These are phyloP conservation scores for Hanseniaspora mollemarum DNA, from an alignment of 805 yeast genomes.

Conservation along the genomic window DNA sequence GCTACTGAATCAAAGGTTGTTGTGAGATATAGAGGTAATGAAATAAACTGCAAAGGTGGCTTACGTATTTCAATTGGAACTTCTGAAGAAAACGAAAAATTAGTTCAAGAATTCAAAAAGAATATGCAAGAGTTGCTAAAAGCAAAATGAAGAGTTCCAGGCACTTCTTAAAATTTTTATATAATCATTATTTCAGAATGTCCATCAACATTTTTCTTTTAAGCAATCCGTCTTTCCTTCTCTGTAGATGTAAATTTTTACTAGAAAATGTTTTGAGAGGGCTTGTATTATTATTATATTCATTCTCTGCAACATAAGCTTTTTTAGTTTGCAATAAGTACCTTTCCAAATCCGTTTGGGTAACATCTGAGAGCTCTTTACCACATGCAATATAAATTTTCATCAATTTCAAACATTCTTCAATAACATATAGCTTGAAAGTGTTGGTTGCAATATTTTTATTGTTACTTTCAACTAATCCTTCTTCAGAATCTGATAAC, in stretches of 20 bases:
- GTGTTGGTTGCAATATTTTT: not conserved
- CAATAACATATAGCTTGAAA: not conserved
- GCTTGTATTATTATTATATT: not conserved
- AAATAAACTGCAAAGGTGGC: constrained; percentile 79
- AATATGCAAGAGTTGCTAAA: constrained; percentile 24
- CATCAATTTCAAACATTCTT: not conserved
- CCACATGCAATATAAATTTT: not conserved
- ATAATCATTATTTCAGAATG: not conserved
- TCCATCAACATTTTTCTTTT: not conserved
- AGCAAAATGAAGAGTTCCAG: not conserved
- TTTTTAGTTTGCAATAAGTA: not conserved
- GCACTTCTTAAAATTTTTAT: no score
- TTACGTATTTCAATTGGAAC: constrained; percentile 84
- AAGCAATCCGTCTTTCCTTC: not conserved
- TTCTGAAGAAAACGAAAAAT: constrained; percentile 49
- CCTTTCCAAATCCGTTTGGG: not conserved
- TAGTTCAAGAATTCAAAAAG: constrained; percentile 42
- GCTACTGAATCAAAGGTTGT: constrained; percentile 71
- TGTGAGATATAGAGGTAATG: constrained; percentile 82
- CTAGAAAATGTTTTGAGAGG: not conserved
- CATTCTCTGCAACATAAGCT: not conserved
- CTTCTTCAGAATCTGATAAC: constrained; percentile 1
- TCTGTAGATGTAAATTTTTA: not conserved
- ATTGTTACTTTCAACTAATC: not conserved
- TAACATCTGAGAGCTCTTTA: not conserved